phyloP scores from a whole-genome alignment of 1,284 basidiomycete genomes.

The Pseudozyma hubeiensis region DNA sequence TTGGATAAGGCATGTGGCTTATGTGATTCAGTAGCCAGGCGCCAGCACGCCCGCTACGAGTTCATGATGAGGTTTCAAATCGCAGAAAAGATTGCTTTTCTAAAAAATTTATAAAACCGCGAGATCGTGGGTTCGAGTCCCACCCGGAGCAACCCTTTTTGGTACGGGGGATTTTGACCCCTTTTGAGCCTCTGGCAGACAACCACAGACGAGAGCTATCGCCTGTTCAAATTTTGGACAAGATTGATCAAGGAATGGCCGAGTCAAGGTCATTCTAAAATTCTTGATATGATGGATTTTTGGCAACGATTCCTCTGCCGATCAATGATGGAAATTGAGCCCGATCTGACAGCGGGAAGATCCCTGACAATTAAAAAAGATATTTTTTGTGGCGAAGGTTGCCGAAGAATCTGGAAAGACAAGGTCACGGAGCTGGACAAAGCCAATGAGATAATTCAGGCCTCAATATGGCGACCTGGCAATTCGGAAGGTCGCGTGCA shows the following conservation, averaged over 20 bases:
- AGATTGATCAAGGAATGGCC: background rate
- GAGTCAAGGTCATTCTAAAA: background rate
- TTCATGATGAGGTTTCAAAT: conserved; percentile 26
- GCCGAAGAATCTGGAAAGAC: too few species aligned
- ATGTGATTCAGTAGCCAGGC: conserved; percentile 15
- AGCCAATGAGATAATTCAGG: too few species aligned
- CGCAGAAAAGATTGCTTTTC: conserved; percentile 28
- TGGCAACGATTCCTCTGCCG: too few species aligned
- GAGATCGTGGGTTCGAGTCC: conserved; percentile 58
- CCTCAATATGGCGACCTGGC: too few species aligned
- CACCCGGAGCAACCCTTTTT: conserved; percentile 43
- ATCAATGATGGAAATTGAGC: too few species aligned
- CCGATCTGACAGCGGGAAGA: too few species aligned
- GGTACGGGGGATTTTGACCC: background rate
- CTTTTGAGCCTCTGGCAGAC: background rate
- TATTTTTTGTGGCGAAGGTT: too few species aligned
- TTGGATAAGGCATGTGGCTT: conserved; percentile 59
- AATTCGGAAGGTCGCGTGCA: too few species aligned
- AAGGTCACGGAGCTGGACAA: too few species aligned
- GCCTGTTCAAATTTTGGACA: background rate
- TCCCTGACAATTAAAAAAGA: too few species aligned
- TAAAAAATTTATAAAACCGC: conserved; percentile 24
- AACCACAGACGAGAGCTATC: background rate
- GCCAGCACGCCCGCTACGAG: conserved; percentile 2
- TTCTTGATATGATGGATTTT: too few species aligned